These are phyloP conservation scores for Suillus decipiens DNA, from an alignment of 768 basidiomycete species.

Conservation along the genomic window DNA sequence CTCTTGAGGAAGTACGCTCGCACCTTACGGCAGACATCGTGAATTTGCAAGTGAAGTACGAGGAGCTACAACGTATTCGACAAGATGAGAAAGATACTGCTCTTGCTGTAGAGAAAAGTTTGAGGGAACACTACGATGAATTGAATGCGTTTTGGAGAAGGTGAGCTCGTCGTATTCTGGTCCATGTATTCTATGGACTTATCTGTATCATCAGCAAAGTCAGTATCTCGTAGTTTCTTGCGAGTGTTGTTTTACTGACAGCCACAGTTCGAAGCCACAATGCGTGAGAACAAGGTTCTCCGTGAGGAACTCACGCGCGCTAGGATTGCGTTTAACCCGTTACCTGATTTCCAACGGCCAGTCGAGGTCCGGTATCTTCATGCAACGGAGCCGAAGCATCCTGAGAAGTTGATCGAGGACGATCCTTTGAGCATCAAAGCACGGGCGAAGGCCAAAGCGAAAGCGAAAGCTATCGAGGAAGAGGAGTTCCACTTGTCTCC, in stretches of 20 bases:
- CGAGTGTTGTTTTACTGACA: slow-evolving; percentile 16
- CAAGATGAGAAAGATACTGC: slow-evolving; percentile 55
- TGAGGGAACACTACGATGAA: slow-evolving; percentile 53
- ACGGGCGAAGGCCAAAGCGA: slow-evolving; percentile 16
- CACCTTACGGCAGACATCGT: slow-evolving; percentile 36
- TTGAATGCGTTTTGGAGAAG: slow-evolving; percentile 44
- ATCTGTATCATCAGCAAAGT: slow-evolving; percentile 35
- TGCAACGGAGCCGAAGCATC: slow-evolving; percentile 24
- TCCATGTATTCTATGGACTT: slow-evolving; percentile 16
- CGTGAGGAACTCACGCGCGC: slow-evolving; percentile 29
- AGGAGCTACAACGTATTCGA: slow-evolving; percentile 41
- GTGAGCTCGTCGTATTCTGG: slow-evolving; percentile 26
- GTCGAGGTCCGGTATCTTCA: slow-evolving; percentile 27
- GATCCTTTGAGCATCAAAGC: slow-evolving; percentile 18
- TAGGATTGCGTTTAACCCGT: slow-evolving; percentile 18
- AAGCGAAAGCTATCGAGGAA: slow-evolving; percentile 28
- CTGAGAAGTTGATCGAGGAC: slow-evolving; percentile 12
- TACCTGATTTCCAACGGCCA: slow-evolving; percentile 18
- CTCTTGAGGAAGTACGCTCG: slow-evolving; percentile 36
- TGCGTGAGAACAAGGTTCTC: slow-evolving; percentile 28
- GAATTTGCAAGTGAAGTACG: slow-evolving; percentile 41
- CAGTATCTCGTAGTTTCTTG: slow-evolving; percentile 30
- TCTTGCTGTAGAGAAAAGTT: slow-evolving; percentile 49
- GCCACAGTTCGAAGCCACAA: slow-evolving; percentile 24
- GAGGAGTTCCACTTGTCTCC: slow-evolving; percentile 35